Conservation (phyloP, 2,329 filamentous ascomycete species). For the Alternaria tenuissima region DNA sequence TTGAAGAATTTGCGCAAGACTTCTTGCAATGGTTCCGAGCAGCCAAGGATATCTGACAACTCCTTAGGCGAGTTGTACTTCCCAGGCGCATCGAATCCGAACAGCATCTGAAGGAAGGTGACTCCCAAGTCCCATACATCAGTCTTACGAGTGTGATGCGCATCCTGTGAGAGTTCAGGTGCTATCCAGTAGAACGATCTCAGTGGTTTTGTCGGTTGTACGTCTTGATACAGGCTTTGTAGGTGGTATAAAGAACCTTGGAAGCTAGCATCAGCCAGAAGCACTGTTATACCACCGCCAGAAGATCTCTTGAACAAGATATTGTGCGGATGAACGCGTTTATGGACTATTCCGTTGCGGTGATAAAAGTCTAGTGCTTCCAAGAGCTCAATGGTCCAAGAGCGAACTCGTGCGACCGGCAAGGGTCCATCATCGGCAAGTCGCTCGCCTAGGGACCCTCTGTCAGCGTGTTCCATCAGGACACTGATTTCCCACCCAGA, state of each 20-base stretch:
- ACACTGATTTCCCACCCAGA: constrained; percentile 75
- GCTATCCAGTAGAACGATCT: constrained; percentile 85
- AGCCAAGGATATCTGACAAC: constrained; percentile 72
- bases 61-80: constrained; percentile 81
- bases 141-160: constrained; percentile 72
- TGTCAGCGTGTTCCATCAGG: constrained; percentile 78
- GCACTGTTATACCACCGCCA: constrained; percentile 72
- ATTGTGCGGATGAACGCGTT: constrained; percentile 81
- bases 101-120: constrained; percentile 91
- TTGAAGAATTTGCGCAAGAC: constrained; percentile 86
- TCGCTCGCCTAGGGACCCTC: constrained; percentile 82
- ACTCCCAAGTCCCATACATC: constrained; percentile 97
- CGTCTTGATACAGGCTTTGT: constrained; percentile 61
- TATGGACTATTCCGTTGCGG: constrained; percentile 82
- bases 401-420: constrained; percentile 76
- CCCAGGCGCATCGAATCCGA: constrained; percentile 78
- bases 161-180: constrained; percentile 74
- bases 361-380: constrained; percentile 90
- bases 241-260: constrained; percentile 73
- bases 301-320: constrained; percentile 77
- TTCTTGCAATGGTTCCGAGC: constrained; percentile 80
- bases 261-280: constrained; percentile 77
- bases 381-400: constrained; percentile 91
- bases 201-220: constrained; percentile 64
- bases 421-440: constrained; percentile 80